Percentiles rank a stretch among this genome's conserved stretches.
Evolutionary conservation across 2,329 filamentous ascomycete genomes (phyloP).

Genomic region (Dothideomycetes sp.): DNA sequence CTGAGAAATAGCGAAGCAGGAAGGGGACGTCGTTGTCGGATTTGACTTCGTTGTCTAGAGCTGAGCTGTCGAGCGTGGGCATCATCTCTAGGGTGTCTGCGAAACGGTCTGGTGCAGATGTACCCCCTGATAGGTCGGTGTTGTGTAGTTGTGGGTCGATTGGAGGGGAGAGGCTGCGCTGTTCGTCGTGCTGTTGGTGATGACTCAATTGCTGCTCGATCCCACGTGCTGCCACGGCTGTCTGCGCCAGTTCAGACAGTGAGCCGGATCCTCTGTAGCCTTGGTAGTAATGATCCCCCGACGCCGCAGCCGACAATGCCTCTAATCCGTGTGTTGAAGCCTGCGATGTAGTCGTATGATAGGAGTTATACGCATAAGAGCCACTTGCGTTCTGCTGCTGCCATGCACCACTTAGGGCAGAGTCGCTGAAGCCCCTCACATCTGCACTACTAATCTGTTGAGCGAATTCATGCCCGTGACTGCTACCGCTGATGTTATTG

Average conservation of each 20-base stretch:
- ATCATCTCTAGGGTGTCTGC: background rate
- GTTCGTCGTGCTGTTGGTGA: background rate
- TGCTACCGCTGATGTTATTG: no score
- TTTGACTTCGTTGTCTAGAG: conserved; percentile 6
- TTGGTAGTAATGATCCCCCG: conserved; percentile 21
- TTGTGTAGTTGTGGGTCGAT: conserved; percentile 31
- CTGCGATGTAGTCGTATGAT: background rate
- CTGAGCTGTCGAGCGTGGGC: no score
- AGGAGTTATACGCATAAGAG: background rate
- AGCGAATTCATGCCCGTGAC: no score
- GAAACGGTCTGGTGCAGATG: background rate
- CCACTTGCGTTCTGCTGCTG: no score
- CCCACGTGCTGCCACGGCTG: no score
- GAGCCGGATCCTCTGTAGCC: conserved; percentile 16
- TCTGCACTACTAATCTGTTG: no score
- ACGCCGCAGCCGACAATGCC: conserved; percentile 42
- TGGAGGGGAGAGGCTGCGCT: conserved; percentile 17
- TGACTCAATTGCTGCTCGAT: no score
- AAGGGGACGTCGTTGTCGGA: conserved; percentile 46
- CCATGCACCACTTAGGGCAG: no score
- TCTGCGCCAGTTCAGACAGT: conserved; percentile 9
- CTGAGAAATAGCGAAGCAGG: conserved; percentile 47
- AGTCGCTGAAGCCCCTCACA: no score
- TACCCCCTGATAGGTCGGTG: conserved; percentile 8
- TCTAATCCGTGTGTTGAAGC: conserved; percentile 39